Evolutionary conservation across 176 grass and related monocot genomes (phyloP), one percentile per base, ranked within the genome.

Genomic region (Themeda triandra): DNA sequence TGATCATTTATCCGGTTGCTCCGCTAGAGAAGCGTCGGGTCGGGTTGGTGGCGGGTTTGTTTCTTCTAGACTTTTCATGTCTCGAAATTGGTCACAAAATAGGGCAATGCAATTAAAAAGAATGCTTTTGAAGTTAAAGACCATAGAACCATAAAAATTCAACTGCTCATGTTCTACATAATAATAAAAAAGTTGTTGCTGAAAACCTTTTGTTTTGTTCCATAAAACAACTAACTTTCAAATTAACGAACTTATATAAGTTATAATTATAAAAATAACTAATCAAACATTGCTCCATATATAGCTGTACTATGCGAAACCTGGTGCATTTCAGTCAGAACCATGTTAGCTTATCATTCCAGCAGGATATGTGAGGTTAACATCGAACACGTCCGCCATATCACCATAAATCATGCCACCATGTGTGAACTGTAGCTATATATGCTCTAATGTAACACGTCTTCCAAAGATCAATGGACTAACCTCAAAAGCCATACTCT

Each of bases 1-100:
- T 12, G 75, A 25, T 87, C 13, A 69, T 45, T 83, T 83, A 46
- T 63, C 88, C 69, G n/a, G 75, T 46, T 86, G 88, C 59, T 79
- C 75, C 13, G 30, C 59, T 18, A 62, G 6, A 58, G 9, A 7
- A 78, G 28, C 4, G 17, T 68, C 59, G 3, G 30, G 17, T 58
- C n/a, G 83, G 30, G 67, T 75, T n/a, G 13, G 13, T 8, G 37
- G 36, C 8, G 8, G 17, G 37, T 79, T 86, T 0, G 13, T 60
- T 69, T 29, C 84, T 78, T 78, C 73, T 67, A 23, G 18, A 6
- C 71, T 69, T 23, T 63, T 45, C 21, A 24, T 69, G 31, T 83
- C 77, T 73, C n/a, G 80, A 37, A 31, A n/a, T 74, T 14, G 24
- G 17, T 37, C 70, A 87, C 15, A 73, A 78, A 78, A 31, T 69